Evolutionary conservation across 202 grass and related monocot genomes (phyloP).

Genomic region (Panicum hallii): DNA sequence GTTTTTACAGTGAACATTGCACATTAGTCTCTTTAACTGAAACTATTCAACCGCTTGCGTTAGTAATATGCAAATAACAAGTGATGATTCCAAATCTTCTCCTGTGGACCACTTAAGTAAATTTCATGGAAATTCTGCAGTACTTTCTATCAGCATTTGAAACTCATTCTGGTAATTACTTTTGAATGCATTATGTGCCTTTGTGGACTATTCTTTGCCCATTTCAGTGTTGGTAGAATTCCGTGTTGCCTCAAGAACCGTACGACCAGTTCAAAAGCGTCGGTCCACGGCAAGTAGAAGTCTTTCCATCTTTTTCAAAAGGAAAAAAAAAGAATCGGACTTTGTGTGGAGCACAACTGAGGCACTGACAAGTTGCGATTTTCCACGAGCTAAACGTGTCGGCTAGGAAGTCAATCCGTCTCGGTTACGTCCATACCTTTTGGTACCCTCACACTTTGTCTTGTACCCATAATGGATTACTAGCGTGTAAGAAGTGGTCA

Average conservation of each 20-base stretch:
- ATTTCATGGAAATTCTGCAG: background rate
- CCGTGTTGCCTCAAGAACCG: background rate
- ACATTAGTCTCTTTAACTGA: background rate
- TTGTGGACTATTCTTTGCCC: background rate
- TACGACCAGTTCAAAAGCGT: constrained; percentile 43
- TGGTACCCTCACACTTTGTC: background rate
- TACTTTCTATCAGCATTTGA: background rate
- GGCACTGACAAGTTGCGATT: constrained; percentile 14
- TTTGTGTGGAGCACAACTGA: background rate
- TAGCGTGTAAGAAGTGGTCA: constrained; percentile 3
- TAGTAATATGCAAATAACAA: background rate
- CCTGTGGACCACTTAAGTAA: background rate
- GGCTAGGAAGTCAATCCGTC: constrained; percentile 23
- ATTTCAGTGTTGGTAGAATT: background rate
- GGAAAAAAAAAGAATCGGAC: background rate
- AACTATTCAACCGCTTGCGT: background rate
- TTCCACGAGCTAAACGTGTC: constrained; percentile 48
- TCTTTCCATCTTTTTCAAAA: background rate
- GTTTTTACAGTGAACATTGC: background rate
- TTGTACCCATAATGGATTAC: background rate
- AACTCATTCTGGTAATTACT: background rate
- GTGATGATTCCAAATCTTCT: background rate
- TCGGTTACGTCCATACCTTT: constrained; percentile 25
- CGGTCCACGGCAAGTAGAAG: constrained; percentile 28
- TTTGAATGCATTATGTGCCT: background rate